A percentile compares a stretch with the other conserved stretches of the same genome.
Conservation (phyloP, 2,329 filamentous ascomycete genomes). For the Apiospora phragmitis region DNA sequence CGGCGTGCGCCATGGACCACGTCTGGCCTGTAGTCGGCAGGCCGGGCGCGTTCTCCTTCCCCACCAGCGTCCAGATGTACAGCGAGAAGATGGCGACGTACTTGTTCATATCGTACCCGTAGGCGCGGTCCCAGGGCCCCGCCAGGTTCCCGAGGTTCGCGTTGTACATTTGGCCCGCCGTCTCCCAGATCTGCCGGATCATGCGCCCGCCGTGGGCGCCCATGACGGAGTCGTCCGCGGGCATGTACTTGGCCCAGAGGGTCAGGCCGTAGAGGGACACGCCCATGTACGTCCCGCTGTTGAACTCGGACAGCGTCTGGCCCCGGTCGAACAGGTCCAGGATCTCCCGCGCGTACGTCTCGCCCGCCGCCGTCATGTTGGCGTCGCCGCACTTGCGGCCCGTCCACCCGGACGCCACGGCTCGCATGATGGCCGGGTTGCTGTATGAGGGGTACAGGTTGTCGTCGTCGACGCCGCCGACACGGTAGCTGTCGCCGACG, state of each 20-base stretch:
- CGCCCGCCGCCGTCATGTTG: constrained; percentile 51
- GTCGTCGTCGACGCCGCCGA: constrained; percentile 51
- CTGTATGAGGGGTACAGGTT: constrained; percentile 55
- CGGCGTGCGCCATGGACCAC: constrained; percentile 47
- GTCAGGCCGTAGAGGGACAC: constrained; percentile 52
- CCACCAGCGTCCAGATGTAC: constrained; percentile 50
- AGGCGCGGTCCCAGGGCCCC: constrained; percentile 54
- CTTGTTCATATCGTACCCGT: constrained; percentile 55
- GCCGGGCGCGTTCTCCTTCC: constrained; percentile 29
- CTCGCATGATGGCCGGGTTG: constrained; percentile 50
- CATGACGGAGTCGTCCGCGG: constrained; percentile 41
- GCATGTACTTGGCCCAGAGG: constrained; percentile 51
- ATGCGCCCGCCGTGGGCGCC: constrained; percentile 43
- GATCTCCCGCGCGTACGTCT: constrained; percentile 46
- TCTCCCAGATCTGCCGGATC: constrained; percentile 45
- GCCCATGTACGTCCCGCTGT: constrained; percentile 48
- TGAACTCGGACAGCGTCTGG: constrained; percentile 43
- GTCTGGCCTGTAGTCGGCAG: constrained; percentile 22
- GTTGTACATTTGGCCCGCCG: constrained; percentile 46
- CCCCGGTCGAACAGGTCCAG: constrained; percentile 49
- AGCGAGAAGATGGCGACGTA: constrained; percentile 50
- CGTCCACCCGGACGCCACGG: constrained; percentile 50
- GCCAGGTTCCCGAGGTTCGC: constrained; percentile 51
- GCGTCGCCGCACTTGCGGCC: constrained; percentile 44
- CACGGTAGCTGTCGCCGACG: constrained; percentile 51